phyloP scores from a whole-genome alignment of 2,329 filamentous ascomycete genomes.

The Phialocephala sp. region DNA sequence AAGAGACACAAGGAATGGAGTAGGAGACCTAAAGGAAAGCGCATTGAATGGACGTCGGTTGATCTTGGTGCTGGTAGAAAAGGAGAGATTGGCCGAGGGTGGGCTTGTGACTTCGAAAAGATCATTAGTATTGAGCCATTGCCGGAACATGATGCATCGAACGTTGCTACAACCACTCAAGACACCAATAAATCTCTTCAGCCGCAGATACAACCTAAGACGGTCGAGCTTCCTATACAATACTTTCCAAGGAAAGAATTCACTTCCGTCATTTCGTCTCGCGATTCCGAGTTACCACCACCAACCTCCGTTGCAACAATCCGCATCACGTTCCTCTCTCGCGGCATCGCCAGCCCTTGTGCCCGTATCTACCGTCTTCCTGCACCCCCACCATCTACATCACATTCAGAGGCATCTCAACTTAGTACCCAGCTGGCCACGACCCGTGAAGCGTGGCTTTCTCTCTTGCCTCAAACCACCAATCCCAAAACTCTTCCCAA shows the following conservation, averaged over 20 bases:
- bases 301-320: conserved; percentile 61
- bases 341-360: conserved; percentile 73
- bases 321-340: conserved; percentile 68
- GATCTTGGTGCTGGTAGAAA: conserved; percentile 75
- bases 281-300: conserved; percentile 39
- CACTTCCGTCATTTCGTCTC: conserved; percentile 33
- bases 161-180: conserved; percentile 19
- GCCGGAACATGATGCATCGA: conserved; percentile 7
- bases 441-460: conserved; percentile 75
- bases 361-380: conserved; percentile 89
- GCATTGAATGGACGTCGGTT: conserved; percentile 75
- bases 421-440: conserved; percentile 37
- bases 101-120: conserved; percentile 81
- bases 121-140: conserved; percentile 25
- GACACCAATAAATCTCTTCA: conserved; percentile 11
- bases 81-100: conserved; percentile 83
- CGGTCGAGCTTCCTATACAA: conserved; percentile 21
- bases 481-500: conserved; percentile 36
- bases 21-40: conserved; percentile 79
- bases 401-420: conserved; percentile 40
- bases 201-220: neutral
- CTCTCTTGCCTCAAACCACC: conserved; percentile 50
- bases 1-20: conserved; percentile 71
- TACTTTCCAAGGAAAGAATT: conserved; percentile 33
- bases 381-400: conserved; percentile 33